Conservation (phyloP, 78 protist genomes). For the Corallochytrium limacisporum region DNA sequence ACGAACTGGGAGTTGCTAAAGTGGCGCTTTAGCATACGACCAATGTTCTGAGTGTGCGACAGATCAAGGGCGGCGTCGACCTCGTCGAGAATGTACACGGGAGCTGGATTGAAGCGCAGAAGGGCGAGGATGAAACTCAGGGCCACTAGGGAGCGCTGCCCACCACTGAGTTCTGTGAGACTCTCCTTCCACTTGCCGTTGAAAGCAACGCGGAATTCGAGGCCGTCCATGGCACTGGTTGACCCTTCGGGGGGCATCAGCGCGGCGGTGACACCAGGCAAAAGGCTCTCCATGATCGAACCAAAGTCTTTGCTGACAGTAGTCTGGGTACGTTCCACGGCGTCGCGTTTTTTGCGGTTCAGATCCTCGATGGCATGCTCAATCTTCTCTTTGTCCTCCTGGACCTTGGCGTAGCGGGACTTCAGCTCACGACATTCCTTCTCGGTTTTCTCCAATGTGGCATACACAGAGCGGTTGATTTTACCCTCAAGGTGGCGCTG, state of each 20-base stretch:
- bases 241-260: slow-evolving; percentile 15
- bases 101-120: slow-evolving; percentile 98
- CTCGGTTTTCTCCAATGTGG: slow-evolving; percentile 55
- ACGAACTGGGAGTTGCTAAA: slow-evolving; percentile 73
- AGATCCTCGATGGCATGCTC: slow-evolving; percentile 62
- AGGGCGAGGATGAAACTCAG: slow-evolving; percentile 91
- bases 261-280: slow-evolving; percentile 67
- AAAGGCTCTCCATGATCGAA: slow-evolving; percentile 72
- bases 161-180: slow-evolving; percentile 92
- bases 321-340: slow-evolving; percentile 53
- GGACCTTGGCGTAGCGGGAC: slow-evolving; percentile 59
- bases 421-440: slow-evolving; percentile 76
- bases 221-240: slow-evolving; percentile 29
- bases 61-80: slow-evolving; percentile 99
- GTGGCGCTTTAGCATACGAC: slow-evolving; percentile 58
- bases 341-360: slow-evolving; percentile 78
- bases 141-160: slow-evolving; percentile 95
- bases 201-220: slow-evolving; percentile 76
- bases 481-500: not conserved
- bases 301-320: slow-evolving; percentile 59
- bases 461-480: not conserved
- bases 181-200: slow-evolving; percentile 90
- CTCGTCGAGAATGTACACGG: slow-evolving; percentile 99
- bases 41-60: slow-evolving; percentile 92
- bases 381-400: slow-evolving; percentile 72